These are phyloP conservation scores for Daldinia sp. DNA, from an alignment of 2,329 filamentous ascomycete species.

Conservation along the genomic window DNA sequence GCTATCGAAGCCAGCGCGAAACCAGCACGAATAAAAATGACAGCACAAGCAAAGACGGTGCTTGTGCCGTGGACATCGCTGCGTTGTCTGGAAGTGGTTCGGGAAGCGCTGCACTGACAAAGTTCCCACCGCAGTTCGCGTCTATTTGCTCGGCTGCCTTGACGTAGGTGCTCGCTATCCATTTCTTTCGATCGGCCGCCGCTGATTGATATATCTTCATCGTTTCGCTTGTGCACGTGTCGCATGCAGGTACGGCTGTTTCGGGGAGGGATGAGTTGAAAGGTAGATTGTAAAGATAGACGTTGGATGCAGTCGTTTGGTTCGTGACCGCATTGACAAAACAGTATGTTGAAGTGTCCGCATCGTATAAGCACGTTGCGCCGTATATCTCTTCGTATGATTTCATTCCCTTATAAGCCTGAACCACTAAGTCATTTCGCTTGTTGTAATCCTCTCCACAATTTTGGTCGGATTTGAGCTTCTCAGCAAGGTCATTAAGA, in stretches of 20 bases:
- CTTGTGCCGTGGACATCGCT: slow-evolving; percentile 32
- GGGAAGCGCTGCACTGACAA: slow-evolving; percentile 68
- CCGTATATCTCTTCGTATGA: slow-evolving; percentile 83
- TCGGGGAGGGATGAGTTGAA: slow-evolving; percentile 78
- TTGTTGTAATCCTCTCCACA: slow-evolving; percentile 78
- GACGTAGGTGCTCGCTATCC: slow-evolving; percentile 76
- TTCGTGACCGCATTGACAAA: slow-evolving; percentile 90
- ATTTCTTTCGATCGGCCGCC: slow-evolving; percentile 73
- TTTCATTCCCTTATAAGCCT: slow-evolving; percentile 80
- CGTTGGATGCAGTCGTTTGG: slow-evolving; percentile 73
- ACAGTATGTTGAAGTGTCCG: slow-evolving; percentile 75
- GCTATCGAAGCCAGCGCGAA: slow-evolving; percentile 44
- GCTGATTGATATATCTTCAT: slow-evolving; percentile 84
- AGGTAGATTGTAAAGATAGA: slow-evolving; percentile 87
- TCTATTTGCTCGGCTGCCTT: slow-evolving; percentile 80
- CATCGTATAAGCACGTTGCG: slow-evolving; percentile 81
- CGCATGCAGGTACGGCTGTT: slow-evolving; percentile 78
- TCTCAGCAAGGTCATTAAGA: slow-evolving; percentile 72
- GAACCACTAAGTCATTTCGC: slow-evolving; percentile 76
- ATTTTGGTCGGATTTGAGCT: slow-evolving; percentile 71
- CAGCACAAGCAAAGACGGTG: slow-evolving; percentile 44
- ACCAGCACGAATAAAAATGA: slow-evolving; percentile 45
- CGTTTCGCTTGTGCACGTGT: slow-evolving; percentile 78
- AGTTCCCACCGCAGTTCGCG: slow-evolving; percentile 68
- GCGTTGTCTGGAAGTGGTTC: slow-evolving; percentile 48